Evolutionary conservation across 352 stramenopile species (phyloP), one percentile per base, ranked within the genome.

Genomic region (Elongisporangium anandrum): DNA sequence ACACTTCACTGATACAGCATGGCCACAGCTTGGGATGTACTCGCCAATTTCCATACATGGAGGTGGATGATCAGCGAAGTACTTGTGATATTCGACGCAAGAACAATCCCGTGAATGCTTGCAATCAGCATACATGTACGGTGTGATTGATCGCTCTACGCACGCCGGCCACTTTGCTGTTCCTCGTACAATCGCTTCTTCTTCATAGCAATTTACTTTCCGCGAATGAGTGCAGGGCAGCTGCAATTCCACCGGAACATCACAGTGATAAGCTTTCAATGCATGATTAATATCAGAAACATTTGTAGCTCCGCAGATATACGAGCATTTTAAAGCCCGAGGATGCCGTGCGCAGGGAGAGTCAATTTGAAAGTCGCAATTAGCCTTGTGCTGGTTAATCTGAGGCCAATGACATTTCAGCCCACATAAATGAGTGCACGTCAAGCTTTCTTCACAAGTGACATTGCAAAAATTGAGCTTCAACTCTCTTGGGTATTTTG

Each of bases 401-500:
- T 76, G 58, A 2, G 83, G 75, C 72, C 73, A 94, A 38, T 95
- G 88, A 54, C 88, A 96, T 34, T 65, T 72, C 49, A 87, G 60
- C 1, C 73, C 66, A 59, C 88, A 96, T 8, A 56, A 56, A 55
- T 96, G 88, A 19, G 73, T 79, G 55, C 87, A 96, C 21, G 61
- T 20, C 0, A 96, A 72, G 16, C 61, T 16, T 51, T 76, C 61
- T 0, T 69, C 65, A 47, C 88, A 96, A n/a, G 88, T 48, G 17
- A 93, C 73, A 4, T 64, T 61, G 59, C 88, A 96, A 69, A 95
- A 96, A 4, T 75, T 73, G 5, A 95, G 78, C 26, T 80, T 68
- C 21, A 94, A 56, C 38, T 88, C 69, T n/a, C 61, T 63, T 22
- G 69, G 70, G 19, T 39, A 62, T 6, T 74, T 73, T 51, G 65